Percentiles rank a stretch among this genome's conserved stretches.
phyloP scores from a whole-genome alignment of 208 protist genomes.

The Acanthamoeba healyi region DNA sequence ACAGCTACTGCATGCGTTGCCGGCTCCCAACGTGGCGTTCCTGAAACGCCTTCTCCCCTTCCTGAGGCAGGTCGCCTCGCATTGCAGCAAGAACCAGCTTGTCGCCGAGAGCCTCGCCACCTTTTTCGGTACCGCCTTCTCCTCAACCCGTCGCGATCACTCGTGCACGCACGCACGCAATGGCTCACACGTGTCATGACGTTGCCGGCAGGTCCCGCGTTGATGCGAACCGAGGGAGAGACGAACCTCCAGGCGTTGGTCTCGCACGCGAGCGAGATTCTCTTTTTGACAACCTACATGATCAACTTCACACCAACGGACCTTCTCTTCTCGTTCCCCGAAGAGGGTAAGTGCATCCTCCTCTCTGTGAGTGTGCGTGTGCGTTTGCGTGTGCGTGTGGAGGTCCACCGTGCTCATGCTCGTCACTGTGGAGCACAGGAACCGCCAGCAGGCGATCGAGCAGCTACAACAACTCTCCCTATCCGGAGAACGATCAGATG shows the following conservation, averaged over 20 bases:
- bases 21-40: conserved; percentile 30
- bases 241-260: conserved; percentile 25
- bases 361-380: neutral
- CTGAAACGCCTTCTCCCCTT: conserved; percentile 47
- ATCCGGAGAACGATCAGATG: neutral
- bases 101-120: conserved; percentile 50
- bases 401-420: no score
- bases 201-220: neutral
- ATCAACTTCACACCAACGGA: conserved; percentile 39
- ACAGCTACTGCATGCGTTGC: conserved; percentile 34
- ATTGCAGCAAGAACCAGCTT: conserved; percentile 22
- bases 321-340: conserved; percentile 54
- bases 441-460: neutral
- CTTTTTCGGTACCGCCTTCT: neutral
- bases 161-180: neutral
- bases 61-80: neutral
- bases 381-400: no score
- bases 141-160: no score
- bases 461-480: neutral
- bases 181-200: neutral
- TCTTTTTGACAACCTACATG: conserved; percentile 37
- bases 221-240: conserved; percentile 3
- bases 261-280: neutral
- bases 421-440: neutral
- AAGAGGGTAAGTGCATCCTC: neutral